phyloP scores from a whole-genome alignment of 441 rosid species.

The Biscutella laevigata region DNA sequence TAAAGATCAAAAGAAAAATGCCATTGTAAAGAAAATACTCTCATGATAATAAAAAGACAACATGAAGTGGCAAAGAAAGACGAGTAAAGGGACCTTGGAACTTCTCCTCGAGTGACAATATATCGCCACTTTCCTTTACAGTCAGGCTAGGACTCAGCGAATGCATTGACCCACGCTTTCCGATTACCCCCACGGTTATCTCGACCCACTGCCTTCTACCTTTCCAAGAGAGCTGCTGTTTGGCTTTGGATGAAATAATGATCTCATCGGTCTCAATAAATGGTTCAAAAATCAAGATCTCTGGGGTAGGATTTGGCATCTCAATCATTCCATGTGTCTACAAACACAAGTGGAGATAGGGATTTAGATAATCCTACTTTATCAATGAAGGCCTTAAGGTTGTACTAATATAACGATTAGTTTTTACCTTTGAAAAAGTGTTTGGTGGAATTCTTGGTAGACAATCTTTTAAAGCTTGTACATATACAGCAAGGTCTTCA shows the following conservation, averaged over 20 bases:
- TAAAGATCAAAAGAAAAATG: constrained; percentile 21
- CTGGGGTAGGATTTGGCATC: constrained; percentile 91
- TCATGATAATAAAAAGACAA: background rate
- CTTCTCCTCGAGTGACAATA: constrained; percentile 91
- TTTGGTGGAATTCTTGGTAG: constrained; percentile 73
- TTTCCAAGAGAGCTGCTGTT: constrained; percentile 52
- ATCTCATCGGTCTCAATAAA: constrained; percentile 89
- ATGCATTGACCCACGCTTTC: constrained; percentile 67
- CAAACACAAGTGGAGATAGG: constrained; percentile 11
- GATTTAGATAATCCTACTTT: background rate
- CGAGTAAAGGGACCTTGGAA: constrained; percentile 57
- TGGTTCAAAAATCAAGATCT: constrained; percentile 76
- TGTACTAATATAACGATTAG: background rate
- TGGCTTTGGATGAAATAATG: constrained; percentile 50
- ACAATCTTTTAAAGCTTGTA: constrained; percentile 64
- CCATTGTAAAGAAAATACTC: constrained; percentile 12
- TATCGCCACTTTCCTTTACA: constrained; percentile 86
- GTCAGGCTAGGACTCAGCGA: constrained; percentile 83
- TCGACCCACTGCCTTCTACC: constrained; percentile 79
- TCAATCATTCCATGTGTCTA: constrained; percentile 90
- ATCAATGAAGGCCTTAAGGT: background rate
- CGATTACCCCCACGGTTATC: constrained; percentile 83
- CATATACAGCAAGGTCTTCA: constrained; percentile 65
- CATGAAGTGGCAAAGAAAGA: constrained; percentile 10
- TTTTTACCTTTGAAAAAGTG: constrained; percentile 69